Conservation (phyloP, 768 basidiomycete genomes). For the Paxillus rubicundulus region DNA sequence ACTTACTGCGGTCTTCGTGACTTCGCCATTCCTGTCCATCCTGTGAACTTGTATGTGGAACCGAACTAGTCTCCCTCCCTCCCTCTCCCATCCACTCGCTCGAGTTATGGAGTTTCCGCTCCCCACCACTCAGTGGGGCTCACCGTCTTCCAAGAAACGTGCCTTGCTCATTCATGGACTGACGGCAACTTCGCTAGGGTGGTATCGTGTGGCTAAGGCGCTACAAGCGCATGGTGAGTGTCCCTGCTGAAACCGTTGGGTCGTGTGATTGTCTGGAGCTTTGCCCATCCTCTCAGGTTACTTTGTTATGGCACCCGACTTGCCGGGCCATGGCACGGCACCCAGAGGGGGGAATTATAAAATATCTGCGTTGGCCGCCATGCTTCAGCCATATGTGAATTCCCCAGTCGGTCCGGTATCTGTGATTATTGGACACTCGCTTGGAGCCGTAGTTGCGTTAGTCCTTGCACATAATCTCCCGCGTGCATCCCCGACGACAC, state of each 20-base stretch:
- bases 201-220: slow-evolving; percentile 4
- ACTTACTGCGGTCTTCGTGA: too few species aligned
- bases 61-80: not conserved
- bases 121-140: slow-evolving; percentile 7
- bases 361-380: not conserved
- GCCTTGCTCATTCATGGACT: slow-evolving; percentile 10
- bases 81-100: not conserved
- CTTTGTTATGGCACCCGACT: slow-evolving; percentile 4
- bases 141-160: not conserved
- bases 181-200: slow-evolving; percentile 1
- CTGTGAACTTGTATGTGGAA: too few species aligned
- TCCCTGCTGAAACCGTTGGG: not conserved
- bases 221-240: slow-evolving; percentile 6
- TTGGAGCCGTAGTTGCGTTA: slow-evolving; percentile 2
- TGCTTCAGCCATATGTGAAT: slow-evolving; percentile 1
- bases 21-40: too few species aligned
- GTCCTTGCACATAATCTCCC: slow-evolving; percentile 1
- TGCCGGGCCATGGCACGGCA: slow-evolving; percentile 4
- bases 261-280: not conserved
- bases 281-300: not conserved
- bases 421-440: slow-evolving; percentile 8
- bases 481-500: not conserved
- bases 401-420: not conserved
- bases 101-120: not conserved
- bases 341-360: not conserved